Evolutionary conservation across 768 basidiomycete species (phyloP), one percentile per base, ranked within the genome.

Genomic region (Pholiota conissans): DNA sequence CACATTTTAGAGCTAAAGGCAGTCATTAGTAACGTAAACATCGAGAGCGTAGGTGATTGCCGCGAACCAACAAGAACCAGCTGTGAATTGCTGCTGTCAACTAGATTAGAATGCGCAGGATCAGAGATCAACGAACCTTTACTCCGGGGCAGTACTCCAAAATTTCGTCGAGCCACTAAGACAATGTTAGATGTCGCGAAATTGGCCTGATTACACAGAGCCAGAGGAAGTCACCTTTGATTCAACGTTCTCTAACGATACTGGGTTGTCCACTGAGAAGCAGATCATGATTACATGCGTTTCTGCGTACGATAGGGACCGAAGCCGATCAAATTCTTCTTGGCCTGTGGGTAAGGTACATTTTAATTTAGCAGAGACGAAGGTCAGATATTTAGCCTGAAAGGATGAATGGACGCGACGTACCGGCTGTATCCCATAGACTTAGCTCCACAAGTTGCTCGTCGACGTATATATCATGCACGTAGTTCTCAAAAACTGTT

Each of bases 381-480:
- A 58, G 30, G 42, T 59, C 7, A 58, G 50, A 50, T 9, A 14
- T 29, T 24, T 45, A 22, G 13, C 11, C 40, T 13, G 28, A 49
- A 8, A 24, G 26, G 16, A 40, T 22, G 22, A 22, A 49, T 20
- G 46, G 11, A 51, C 9, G 27, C 7, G 16, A 73, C 83, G 58
- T 68, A 94, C 96, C 95, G 45, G 96, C 96, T 45, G 96, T 98
- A 70, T 98, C 96, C 96, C 96, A 98, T 61, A 98, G 69, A 69
- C 93, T 93, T 42, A 99, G 79, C 67, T 98, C 95, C 13, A 98
- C 89, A 28, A 83, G 71, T 64, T 93, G 89, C 30, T 93, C 93
- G 62, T 98, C 95, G 26, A 96, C 85, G 63, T 81, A 80, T 54
- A 95, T 77, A 62, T 95, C 91, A 69, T 95, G 91, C 10, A 96